A percentile compares a stretch with the other conserved stretches of the same genome.
Conservation (phyloP, 345 rosid species). For the Carallia pectinifolia region DNA sequence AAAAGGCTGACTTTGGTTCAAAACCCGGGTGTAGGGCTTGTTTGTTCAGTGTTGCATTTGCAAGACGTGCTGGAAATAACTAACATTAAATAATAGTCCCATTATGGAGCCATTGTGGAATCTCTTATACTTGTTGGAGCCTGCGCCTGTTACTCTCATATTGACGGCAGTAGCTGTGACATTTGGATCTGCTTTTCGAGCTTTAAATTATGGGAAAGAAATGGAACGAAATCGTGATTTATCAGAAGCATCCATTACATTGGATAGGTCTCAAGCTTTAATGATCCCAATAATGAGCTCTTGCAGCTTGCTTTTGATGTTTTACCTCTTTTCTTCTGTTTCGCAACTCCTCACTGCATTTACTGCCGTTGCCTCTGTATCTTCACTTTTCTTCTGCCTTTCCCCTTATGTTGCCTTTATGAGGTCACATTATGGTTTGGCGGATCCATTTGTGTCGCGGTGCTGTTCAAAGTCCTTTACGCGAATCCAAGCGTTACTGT, state of each 20-base stretch:
- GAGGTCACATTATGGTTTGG: slow-evolving; percentile 61
- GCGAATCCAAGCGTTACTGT: slow-evolving; percentile 59
- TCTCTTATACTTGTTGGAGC: slow-evolving; percentile 78
- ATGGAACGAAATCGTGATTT: slow-evolving; percentile 91
- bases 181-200: slow-evolving; percentile 92
- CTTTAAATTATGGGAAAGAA: slow-evolving; percentile 87
- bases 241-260: slow-evolving; percentile 76
- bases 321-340: slow-evolving; percentile 88
- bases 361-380: slow-evolving; percentile 86
- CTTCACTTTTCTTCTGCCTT: slow-evolving; percentile 81
- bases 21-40: slow-evolving; percentile 4
- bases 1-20: slow-evolving; percentile 31
- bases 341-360: slow-evolving; percentile 87
- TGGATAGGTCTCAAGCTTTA: slow-evolving; percentile 85
- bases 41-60: slow-evolving; percentile 5
- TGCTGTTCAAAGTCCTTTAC: slow-evolving; percentile 86
- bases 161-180: slow-evolving; percentile 83
- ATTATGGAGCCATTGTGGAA: slow-evolving; percentile 81
- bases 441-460: slow-evolving; percentile 81
- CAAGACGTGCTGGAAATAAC: slow-evolving; percentile 18
- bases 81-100: slow-evolving; percentile 16
- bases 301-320: slow-evolving; percentile 93
- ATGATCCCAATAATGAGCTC: slow-evolving; percentile 99
- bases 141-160: slow-evolving; percentile 83
- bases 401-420: slow-evolving; percentile 59